phyloP scores from a whole-genome alignment of 257 asterid species.

The Gentiana dahurica region DNA sequence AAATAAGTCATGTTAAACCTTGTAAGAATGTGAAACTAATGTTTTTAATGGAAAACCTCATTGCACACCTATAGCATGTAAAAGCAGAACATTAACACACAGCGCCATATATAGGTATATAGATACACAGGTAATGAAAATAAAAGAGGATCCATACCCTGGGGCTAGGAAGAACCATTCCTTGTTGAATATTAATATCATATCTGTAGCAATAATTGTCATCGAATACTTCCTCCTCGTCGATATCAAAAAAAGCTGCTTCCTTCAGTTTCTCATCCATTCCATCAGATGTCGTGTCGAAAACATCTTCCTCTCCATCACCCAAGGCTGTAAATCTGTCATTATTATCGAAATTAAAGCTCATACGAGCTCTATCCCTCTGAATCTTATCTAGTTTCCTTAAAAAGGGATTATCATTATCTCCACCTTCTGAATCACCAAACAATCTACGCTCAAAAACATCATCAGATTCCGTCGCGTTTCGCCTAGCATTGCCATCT shows the following conservation, averaged over 20 bases:
- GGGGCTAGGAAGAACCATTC: slow-evolving; percentile 43
- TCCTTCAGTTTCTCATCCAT: slow-evolving; percentile 46
- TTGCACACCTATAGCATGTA: no score
- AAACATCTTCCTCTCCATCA: slow-evolving; percentile 32
- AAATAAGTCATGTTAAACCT: no score
- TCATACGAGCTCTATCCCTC: slow-evolving; percentile 31
- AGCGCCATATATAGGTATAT: not conserved
- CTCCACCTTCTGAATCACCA: slow-evolving; percentile 16
- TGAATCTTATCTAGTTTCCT: slow-evolving; percentile 37
- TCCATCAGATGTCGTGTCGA: slow-evolving; percentile 46
- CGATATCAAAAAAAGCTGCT: slow-evolving; percentile 68
- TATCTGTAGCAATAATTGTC: slow-evolving; percentile 67
- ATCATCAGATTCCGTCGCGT: slow-evolving; percentile 31
- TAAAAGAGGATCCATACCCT: slow-evolving; percentile 37
- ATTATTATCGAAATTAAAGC: slow-evolving; percentile 18
- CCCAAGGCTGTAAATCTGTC: slow-evolving; percentile 18
- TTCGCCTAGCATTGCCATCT: slow-evolving; percentile 22
- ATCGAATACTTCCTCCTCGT: slow-evolving; percentile 40
- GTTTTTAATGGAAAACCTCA: no score
- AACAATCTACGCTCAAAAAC: slow-evolving; percentile 35
- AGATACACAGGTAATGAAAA: slow-evolving; percentile 1
- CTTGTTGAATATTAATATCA: slow-evolving; percentile 42
- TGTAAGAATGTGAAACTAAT: no score
- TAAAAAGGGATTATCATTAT: slow-evolving; percentile 29
- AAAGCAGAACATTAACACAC: not conserved